Evolutionary conservation across 2,329 filamentous ascomycete genomes (phyloP).

Genomic region (Talaromyces marneffei): DNA sequence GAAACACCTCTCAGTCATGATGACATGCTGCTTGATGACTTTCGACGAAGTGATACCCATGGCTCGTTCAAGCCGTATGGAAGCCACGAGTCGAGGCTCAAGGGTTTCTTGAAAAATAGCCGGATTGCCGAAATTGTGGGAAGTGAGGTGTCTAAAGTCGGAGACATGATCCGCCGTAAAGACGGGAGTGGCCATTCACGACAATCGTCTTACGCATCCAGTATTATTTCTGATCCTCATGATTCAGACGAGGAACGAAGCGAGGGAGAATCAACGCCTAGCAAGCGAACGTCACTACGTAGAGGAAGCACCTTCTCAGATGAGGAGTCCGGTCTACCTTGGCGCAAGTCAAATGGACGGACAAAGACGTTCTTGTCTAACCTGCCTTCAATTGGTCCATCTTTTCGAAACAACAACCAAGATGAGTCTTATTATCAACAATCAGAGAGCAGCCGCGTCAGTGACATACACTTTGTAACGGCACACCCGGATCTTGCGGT

Average conservation of each 20-base stretch:
- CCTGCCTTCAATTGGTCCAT: slow-evolving; percentile 49
- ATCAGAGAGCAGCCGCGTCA: neutral
- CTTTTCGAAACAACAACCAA: slow-evolving; percentile 36
- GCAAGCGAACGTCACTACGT: slow-evolving; percentile 25
- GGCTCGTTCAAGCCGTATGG: slow-evolving; percentile 24
- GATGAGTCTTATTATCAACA: slow-evolving; percentile 21
- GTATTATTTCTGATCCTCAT: slow-evolving; percentile 43
- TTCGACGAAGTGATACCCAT: slow-evolving; percentile 23
- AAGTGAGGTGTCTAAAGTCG: slow-evolving; percentile 57
- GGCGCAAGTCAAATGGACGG: slow-evolving; percentile 30
- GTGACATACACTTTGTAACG: slow-evolving; percentile 6
- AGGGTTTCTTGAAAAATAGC: slow-evolving; percentile 71
- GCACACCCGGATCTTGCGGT: slow-evolving; percentile 5
- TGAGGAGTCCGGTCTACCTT: slow-evolving; percentile 21
- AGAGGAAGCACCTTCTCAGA: slow-evolving; percentile 33
- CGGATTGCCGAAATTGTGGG: slow-evolving; percentile 68
- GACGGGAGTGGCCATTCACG: slow-evolving; percentile 44
- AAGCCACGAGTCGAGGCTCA: slow-evolving; percentile 51
- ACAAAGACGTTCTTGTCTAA: slow-evolving; percentile 39
- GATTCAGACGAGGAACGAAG: slow-evolving; percentile 43
- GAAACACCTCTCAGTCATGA: slow-evolving; percentile 20
- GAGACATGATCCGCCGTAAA: slow-evolving; percentile 56
- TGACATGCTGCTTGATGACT: slow-evolving; percentile 18
- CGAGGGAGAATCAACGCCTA: slow-evolving; percentile 25
- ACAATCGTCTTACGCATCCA: slow-evolving; percentile 41